A percentile compares a stretch with the other conserved stretches of the same genome.
Conservation (phyloP, 345 rosid genomes). For the Erodium maritimum region DNA sequence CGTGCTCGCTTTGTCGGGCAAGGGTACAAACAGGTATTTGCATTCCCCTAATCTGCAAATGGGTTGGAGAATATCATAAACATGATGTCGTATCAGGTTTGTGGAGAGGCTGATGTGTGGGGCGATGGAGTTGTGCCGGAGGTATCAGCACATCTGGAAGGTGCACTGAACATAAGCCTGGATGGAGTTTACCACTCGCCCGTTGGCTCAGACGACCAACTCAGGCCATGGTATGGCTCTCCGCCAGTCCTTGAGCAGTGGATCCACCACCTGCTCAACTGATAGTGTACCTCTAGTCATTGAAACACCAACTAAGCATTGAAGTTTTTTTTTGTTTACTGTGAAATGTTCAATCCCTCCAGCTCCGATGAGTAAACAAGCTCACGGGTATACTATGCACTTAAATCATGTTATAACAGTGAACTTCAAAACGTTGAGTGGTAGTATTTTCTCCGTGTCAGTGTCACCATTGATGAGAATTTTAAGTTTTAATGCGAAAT, state of each 20-base stretch:
- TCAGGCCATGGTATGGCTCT: conserved; percentile 89
- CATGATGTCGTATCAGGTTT: conserved; percentile 36
- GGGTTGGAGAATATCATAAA: too few species aligned
- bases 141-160: conserved; percentile 69
- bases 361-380: too few species aligned
- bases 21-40: conserved; percentile 78
- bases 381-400: too few species aligned
- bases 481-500: too few species aligned
- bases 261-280: conserved; percentile 63
- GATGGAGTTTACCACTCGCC: conserved; percentile 89
- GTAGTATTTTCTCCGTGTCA: too few species aligned
- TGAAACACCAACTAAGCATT: too few species aligned
- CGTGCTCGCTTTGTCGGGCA: conserved; percentile 86
- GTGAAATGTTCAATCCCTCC: too few species aligned
- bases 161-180: conserved; percentile 66
- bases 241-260: conserved; percentile 55
- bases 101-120: conserved; percentile 88
- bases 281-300: background rate
- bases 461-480: too few species aligned
- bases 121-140: conserved; percentile 97
- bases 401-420: too few species aligned
- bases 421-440: too few species aligned
- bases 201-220: conserved; percentile 61
- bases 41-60: too few species aligned
- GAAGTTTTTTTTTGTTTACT: too few species aligned